phyloP scores from a whole-genome alignment of 139 green algal genomes.

The Picochlorum sp. region DNA sequence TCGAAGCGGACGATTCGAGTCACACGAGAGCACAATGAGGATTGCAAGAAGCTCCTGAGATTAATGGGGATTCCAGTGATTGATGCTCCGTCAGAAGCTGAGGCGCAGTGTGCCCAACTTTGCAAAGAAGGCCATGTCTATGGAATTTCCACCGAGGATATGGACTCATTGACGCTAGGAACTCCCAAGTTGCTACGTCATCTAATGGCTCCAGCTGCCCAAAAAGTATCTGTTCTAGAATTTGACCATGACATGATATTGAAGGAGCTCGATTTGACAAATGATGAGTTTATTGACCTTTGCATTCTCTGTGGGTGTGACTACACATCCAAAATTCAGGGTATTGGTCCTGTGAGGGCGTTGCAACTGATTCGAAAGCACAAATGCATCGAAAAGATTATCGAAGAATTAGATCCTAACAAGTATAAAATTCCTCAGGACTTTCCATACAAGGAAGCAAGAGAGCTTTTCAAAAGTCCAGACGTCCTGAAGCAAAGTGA shows the following conservation, averaged over 20 bases:
- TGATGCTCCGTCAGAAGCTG: conserved; percentile 84
- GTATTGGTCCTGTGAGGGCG: conserved; percentile 54
- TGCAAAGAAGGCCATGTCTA: conserved; percentile 78
- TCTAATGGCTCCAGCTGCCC: conserved; percentile 72
- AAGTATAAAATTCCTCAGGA: conserved; percentile 65
- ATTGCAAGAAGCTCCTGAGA: conserved; percentile 84
- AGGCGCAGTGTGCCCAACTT: conserved; percentile 82
- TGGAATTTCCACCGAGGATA: conserved; percentile 91
- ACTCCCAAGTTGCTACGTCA: conserved; percentile 75
- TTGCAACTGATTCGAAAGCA: conserved; percentile 80
- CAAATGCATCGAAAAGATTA: conserved; percentile 33
- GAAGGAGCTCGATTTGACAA: conserved; percentile 48
- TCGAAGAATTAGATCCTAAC: conserved; percentile 19
- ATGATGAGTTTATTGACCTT: conserved; percentile 95
- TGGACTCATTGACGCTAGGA: conserved; percentile 95
- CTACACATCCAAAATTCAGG: conserved; percentile 78
- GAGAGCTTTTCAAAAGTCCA: conserved; percentile 67
- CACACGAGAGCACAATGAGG: conserved; percentile 86
- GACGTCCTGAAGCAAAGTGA: conserved; percentile 38
- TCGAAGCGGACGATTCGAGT: conserved; percentile 83
- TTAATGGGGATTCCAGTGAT: conserved; percentile 92
- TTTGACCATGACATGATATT: conserved; percentile 70
- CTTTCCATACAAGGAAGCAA: conserved; percentile 78
- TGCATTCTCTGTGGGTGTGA: conserved; percentile 98
- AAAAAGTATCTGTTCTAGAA: conserved; percentile 73